A percentile compares a stretch with the other conserved stretches of the same genome.
Evolutionary conservation across 768 basidiomycete species (phyloP).

Genomic region (Podaxis sp.): DNA sequence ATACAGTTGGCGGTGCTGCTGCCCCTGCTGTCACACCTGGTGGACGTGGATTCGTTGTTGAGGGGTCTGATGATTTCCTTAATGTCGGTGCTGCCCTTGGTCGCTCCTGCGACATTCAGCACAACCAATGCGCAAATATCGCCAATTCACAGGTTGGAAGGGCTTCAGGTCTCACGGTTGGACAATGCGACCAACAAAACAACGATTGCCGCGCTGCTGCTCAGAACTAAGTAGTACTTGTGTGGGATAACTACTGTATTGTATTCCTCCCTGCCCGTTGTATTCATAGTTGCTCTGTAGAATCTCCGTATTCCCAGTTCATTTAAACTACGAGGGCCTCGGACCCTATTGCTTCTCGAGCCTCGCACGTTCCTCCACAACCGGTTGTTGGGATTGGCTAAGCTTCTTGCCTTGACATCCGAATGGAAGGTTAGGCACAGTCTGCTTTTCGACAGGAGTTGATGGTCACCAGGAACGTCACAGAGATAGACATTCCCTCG

Average conservation of each 20-base stretch:
- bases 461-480: too few species aligned
- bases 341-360: not conserved
- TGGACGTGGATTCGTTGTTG: constrained; percentile 49
- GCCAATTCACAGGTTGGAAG: constrained; percentile 46
- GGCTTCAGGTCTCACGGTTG: constrained; percentile 36
- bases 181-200: constrained; percentile 39
- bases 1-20: constrained; percentile 40
- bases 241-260: not conserved
- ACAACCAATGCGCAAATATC: constrained; percentile 53
- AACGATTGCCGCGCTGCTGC: constrained; percentile 29
- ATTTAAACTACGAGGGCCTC: not conserved
- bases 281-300: not conserved
- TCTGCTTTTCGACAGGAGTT: too few species aligned
- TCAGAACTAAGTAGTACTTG: not conserved
- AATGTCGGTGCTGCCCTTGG: constrained; percentile 49
- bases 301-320: not conserved
- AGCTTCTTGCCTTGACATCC: too few species aligned
- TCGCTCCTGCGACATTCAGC: constrained; percentile 59
- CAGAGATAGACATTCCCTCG: too few species aligned
- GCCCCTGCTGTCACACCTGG: constrained; percentile 46
- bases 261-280: not conserved
- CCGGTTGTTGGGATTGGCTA: too few species aligned
- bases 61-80: constrained; percentile 45
- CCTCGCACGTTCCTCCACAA: too few species aligned
- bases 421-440: too few species aligned